Conservation (phyloP, 1,139 yeast genomes). For the Suhomyces bolitotheri region DNA sequence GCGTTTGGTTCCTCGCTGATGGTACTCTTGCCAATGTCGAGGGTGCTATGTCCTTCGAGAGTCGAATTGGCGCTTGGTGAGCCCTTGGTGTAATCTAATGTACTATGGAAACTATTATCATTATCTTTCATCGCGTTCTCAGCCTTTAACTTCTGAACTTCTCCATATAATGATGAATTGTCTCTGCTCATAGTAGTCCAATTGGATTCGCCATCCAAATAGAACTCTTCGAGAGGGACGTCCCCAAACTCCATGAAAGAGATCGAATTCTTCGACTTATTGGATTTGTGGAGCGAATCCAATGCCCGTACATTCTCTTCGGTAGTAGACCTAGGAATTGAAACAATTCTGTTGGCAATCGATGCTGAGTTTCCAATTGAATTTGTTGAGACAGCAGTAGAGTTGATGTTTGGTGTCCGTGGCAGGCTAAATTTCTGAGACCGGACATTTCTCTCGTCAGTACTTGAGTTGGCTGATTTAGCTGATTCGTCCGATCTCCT, state of each 20-base stretch:
- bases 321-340: conserved; percentile 9
- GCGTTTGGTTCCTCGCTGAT: conserved; percentile 2
- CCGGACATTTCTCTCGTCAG: background rate
- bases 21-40: conserved; percentile 1
- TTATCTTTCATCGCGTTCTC: background rate
- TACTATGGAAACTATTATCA: conserved; percentile 2
- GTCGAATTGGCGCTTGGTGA: conserved; percentile 5
- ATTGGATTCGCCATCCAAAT: conserved; percentile 37
- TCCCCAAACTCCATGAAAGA: conserved; percentile 14
- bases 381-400: background rate
- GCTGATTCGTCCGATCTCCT: conserved; percentile 2
- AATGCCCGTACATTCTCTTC: conserved; percentile 16
- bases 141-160: conserved; percentile 23
- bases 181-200: conserved; percentile 36
- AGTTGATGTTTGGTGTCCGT: background rate
- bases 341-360: background rate
- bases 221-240: conserved; percentile 24
- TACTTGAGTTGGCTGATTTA: background rate
- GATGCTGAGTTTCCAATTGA: background rate
- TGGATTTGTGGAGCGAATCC: conserved; percentile 11
- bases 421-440: no score
- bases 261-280: conserved; percentile 5
- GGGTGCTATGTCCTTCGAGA: conserved; percentile 1
- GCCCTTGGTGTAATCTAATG: conserved; percentile 3
- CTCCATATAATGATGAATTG: conserved; percentile 25